Evolutionary conservation across 306 rosid species (phyloP).

Genomic region (Trifolium repens): DNA sequence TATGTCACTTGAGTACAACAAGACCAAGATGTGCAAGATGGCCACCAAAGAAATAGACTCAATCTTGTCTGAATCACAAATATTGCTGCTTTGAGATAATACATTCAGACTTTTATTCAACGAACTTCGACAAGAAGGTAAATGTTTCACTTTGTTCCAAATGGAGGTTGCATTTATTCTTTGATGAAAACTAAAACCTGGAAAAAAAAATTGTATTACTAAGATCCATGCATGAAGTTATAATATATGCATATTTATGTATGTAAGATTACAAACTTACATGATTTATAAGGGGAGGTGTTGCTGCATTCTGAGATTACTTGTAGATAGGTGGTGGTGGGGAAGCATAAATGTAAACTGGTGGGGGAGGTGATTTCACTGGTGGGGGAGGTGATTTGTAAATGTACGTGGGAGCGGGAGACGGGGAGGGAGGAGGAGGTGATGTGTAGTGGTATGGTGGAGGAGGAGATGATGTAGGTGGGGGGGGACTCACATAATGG

Average conservation of each 20-base stretch:
- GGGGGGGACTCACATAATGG: slow-evolving; percentile 62
- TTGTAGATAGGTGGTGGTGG: slow-evolving; percentile 64
- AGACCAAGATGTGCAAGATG: slow-evolving; percentile 56
- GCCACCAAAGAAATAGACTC: slow-evolving; percentile 58
- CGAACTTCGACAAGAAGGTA: slow-evolving; percentile 56
- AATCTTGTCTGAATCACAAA: slow-evolving; percentile 46
- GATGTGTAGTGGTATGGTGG: slow-evolving; percentile 46
- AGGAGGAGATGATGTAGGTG: slow-evolving; percentile 50
- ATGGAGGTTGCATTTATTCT: slow-evolving; percentile 74
- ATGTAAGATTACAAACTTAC: slow-evolving; percentile 58
- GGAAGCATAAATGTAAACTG: slow-evolving; percentile 64
- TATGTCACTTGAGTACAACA: slow-evolving; percentile 48
- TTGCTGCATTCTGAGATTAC: slow-evolving; percentile 41
- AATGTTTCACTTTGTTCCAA: slow-evolving; percentile 49
- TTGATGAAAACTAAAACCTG: slow-evolving; percentile 73
- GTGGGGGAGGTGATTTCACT: slow-evolving; percentile 52
- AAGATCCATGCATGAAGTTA: neutral
- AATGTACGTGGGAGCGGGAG: slow-evolving; percentile 51
- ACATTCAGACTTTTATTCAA: slow-evolving; percentile 65
- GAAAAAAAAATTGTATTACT: slow-evolving; percentile 23
- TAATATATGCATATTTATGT: neutral
- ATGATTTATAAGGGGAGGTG: slow-evolving; percentile 44
- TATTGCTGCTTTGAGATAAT: slow-evolving; percentile 38
- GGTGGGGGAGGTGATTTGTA: slow-evolving; percentile 66
- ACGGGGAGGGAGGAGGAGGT: slow-evolving; percentile 45